These are phyloP conservation scores for Colletotrichum noveboracense DNA, from an alignment of 2,329 filamentous ascomycete genomes.

Conservation along the genomic window DNA sequence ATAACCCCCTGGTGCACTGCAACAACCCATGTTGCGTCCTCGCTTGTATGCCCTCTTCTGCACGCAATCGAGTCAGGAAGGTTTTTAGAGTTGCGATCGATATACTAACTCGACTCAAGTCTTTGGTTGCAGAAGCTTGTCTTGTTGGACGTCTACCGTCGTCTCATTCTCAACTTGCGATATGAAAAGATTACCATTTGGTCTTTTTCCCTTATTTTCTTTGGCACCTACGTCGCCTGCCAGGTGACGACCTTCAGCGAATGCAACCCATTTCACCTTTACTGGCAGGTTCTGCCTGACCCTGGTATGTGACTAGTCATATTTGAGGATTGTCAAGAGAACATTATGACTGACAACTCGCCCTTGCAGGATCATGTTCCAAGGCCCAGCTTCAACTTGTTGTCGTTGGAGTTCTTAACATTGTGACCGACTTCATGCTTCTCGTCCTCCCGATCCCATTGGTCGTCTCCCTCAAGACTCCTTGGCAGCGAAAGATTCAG, in stretches of 20 bases:
- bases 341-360: background rate
- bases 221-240: conserved; percentile 33
- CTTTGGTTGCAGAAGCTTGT: conserved; percentile 34
- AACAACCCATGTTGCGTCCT: background rate
- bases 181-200: conserved; percentile 29
- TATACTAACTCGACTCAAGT: conserved; percentile 15
- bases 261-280: conserved; percentile 53
- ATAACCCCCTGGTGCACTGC: background rate
- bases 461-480: conserved; percentile 32
- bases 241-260: conserved; percentile 38
- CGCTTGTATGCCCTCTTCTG: background rate
- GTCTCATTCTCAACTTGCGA: conserved; percentile 26
- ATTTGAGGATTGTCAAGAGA: background rate
- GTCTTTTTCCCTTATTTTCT: conserved; percentile 30
- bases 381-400: conserved; percentile 36
- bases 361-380: conserved; percentile 27
- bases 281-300: conserved; percentile 59
- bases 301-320: conserved; percentile 30
- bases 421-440: conserved; percentile 34
- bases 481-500: conserved; percentile 34
- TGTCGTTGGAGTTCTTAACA: conserved; percentile 36
- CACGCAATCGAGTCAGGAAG: background rate
- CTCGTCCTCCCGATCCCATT: conserved; percentile 32
- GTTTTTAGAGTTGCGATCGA: background rate
- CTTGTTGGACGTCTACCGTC: conserved; percentile 29